Evolutionary conservation across 2,329 filamentous ascomycete genomes (phyloP).

Genomic region (Phoma sp.): DNA sequence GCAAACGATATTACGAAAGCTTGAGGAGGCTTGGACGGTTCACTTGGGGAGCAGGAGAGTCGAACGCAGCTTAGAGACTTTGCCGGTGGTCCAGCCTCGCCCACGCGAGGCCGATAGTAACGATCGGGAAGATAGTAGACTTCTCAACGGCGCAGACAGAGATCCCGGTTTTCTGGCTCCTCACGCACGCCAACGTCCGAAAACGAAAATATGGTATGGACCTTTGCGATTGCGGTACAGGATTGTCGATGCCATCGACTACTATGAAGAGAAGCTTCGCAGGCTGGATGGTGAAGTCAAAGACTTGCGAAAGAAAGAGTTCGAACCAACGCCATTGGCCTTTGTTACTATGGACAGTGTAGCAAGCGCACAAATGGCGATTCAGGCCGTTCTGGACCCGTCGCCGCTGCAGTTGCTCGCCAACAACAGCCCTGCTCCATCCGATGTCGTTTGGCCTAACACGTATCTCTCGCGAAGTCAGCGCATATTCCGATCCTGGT

Average conservation of each 20-base stretch:
- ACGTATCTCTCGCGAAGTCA: conserved; percentile 80
- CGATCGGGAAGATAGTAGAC: conserved; percentile 61
- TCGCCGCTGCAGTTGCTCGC: conserved; percentile 85
- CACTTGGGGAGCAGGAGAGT: conserved; percentile 67
- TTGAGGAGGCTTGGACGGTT: conserved; percentile 85
- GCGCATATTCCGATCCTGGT: conserved; percentile 80
- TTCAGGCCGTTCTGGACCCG: conserved; percentile 92
- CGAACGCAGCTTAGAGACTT: conserved; percentile 54
- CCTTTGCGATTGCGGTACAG: conserved; percentile 73
- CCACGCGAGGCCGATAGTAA: conserved; percentile 42
- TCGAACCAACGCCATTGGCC: conserved; percentile 79
- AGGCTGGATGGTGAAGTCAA: conserved; percentile 77
- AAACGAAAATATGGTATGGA: conserved; percentile 78
- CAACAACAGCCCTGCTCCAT: conserved; percentile 83
- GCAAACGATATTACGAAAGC: conserved; percentile 73
- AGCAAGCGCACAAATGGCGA: conserved; percentile 89
- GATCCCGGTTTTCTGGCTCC: conserved; percentile 50
- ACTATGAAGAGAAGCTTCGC: conserved; percentile 86
- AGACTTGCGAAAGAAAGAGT: conserved; percentile 74
- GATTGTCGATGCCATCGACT: conserved; percentile 88
- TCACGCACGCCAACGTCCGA: conserved; percentile 64
- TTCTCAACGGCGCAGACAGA: conserved; percentile 60
- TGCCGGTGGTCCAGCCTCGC: conserved; percentile 59
- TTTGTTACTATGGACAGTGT: conserved; percentile 99
- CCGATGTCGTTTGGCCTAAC: conserved; percentile 94